These are phyloP conservation scores for Musa acuminata DNA, from an alignment of 176 grass and related monocot genomes.

Conservation along the genomic window DNA sequence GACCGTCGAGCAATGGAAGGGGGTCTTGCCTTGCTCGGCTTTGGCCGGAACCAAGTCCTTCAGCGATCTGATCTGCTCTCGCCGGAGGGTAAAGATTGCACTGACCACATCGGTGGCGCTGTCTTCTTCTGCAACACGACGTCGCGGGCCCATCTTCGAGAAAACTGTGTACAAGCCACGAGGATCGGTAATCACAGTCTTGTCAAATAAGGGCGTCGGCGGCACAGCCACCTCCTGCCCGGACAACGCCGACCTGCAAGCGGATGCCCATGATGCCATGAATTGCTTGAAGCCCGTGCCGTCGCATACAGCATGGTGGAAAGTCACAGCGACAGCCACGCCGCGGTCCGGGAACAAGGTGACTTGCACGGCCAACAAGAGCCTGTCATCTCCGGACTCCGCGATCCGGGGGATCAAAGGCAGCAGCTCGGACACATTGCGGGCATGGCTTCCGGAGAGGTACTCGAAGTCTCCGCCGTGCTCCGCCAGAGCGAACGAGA, in stretches of 20 bases:
- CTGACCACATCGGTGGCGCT: neutral
- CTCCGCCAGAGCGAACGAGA: slow-evolving; percentile 17
- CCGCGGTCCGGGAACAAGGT: slow-evolving; percentile 28
- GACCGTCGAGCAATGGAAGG: slow-evolving; percentile 18
- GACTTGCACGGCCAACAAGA: slow-evolving; percentile 28
- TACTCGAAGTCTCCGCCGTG: slow-evolving; percentile 11
- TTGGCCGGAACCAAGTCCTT: slow-evolving; percentile 6
- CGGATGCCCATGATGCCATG: slow-evolving; percentile 27
- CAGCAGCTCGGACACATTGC: slow-evolving; percentile 16
- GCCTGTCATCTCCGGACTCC: neutral
- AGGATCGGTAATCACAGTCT: slow-evolving; percentile 29
- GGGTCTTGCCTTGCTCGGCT: neutral
- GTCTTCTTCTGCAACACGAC: neutral
- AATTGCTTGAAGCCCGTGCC: slow-evolving; percentile 30
- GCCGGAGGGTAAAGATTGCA: neutral
- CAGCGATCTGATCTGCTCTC: slow-evolving; percentile 18
- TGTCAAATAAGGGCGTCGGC: slow-evolving; percentile 16
- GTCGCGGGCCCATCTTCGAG: neutral
- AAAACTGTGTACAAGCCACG: slow-evolving; percentile 25
- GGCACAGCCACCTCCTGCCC: too few species aligned
- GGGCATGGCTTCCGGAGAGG: neutral
- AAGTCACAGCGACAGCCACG: slow-evolving; percentile 23
- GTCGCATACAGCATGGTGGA: slow-evolving; percentile 40
- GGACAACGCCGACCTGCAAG: neutral
- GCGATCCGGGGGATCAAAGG: slow-evolving; percentile 22